Conservation (phyloP, 768 basidiomycete genomes). For the Suillus alpinus region DNA sequence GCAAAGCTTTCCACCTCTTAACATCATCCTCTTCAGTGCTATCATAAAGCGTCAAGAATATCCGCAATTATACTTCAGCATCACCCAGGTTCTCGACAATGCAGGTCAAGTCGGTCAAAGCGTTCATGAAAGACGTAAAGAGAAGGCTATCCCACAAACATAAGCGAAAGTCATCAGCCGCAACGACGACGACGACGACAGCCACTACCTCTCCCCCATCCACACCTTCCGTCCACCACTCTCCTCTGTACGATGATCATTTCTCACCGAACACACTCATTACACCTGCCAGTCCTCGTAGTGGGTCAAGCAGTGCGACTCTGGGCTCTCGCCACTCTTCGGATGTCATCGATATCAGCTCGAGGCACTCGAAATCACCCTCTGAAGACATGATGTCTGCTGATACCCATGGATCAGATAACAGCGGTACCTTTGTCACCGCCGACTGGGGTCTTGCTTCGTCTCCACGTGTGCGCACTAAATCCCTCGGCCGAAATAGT, state of each 20-base stretch:
- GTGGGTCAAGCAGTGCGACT: neutral
- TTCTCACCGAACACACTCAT: constrained; percentile 4
- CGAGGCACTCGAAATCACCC: neutral
- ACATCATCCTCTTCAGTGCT: neutral
- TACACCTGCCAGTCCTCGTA: constrained; percentile 14
- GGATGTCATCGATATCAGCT: constrained; percentile 24
- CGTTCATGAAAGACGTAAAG: constrained; percentile 30
- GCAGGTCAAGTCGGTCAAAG: constrained; percentile 31
- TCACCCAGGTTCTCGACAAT: constrained; percentile 12
- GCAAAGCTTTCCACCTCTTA: neutral
- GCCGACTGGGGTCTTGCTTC: neutral
- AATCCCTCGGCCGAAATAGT: constrained; percentile 5
- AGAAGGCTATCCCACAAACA: constrained; percentile 25
- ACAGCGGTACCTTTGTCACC: constrained; percentile 20
- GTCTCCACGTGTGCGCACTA: constrained; percentile 11
- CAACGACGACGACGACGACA: neutral
- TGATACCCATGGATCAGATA: constrained; percentile 12
- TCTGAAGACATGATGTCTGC: constrained; percentile 1
- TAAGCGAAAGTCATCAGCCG: constrained; percentile 13
- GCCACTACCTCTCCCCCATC: constrained; percentile 13
- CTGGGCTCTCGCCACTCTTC: neutral
- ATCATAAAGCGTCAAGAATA: neutral
- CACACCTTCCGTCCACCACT: constrained; percentile 9
- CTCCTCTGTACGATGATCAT: neutral
- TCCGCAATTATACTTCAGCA: neutral